These are phyloP conservation scores for Funneliformis mosseae DNA, from an alignment of 192 early-diverging fungal genomes.

Conservation along the genomic window DNA sequence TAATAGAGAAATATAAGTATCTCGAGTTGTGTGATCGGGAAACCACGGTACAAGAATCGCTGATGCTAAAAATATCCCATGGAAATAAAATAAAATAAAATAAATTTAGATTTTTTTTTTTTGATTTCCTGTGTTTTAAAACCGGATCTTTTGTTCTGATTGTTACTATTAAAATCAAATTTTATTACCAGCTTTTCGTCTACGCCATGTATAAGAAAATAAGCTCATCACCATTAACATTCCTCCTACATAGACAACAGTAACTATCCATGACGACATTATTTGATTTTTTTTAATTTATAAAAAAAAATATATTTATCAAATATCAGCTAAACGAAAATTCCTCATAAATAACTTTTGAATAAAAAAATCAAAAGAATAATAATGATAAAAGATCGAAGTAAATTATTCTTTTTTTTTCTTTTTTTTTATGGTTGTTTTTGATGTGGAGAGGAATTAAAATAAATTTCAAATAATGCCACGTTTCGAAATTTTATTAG, in stretches of 20 bases:
- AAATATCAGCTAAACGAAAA: too few relatives aligned
- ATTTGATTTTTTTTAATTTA: neutral
- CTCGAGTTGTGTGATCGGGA: constrained; percentile 57
- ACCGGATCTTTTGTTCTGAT: neutral
- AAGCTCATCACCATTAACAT: constrained; percentile 29
- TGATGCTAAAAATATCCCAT: neutral
- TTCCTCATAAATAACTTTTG: too few relatives aligned
- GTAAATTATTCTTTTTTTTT: too few relatives aligned
- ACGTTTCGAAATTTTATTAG: too few relatives aligned
- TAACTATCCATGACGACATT: constrained; percentile 15
- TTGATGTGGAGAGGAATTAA: too few relatives aligned
- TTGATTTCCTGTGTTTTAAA: neutral
- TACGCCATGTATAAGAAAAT: constrained; percentile 34
- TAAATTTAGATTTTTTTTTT: neutral
- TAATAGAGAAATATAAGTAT: constrained; percentile 67
- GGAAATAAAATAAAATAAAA: neutral
- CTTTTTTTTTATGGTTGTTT: too few relatives aligned
- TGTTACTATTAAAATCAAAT: neutral
- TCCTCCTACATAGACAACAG: constrained; percentile 11
- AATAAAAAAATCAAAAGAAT: too few relatives aligned
- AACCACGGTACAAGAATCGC: constrained; percentile 68
- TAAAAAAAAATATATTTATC: too few relatives aligned
- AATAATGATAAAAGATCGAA: too few relatives aligned
- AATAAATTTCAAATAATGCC: too few relatives aligned
- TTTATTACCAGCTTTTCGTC: constrained; percentile 31